These are phyloP conservation scores for Aspergillus chevalieri DNA, from an alignment of 2,329 filamentous ascomycete genomes.

Conservation along the genomic window DNA sequence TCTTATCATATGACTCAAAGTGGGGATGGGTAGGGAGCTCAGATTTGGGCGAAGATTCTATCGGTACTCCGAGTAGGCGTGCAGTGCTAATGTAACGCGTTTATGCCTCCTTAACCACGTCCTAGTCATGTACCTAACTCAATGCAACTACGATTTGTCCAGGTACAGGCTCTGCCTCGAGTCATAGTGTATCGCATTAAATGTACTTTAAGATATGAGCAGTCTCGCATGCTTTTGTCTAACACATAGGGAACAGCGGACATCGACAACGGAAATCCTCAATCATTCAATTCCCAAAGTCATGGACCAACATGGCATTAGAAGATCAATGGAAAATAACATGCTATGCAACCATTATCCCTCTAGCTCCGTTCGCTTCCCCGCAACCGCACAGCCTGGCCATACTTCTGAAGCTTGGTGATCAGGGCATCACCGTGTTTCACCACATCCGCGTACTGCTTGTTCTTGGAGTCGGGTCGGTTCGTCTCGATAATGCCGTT, in stretches of 20 bases:
- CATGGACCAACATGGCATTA: slow-evolving; percentile 1
- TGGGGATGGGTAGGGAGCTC: too few relatives aligned
- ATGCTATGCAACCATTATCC: background rate
- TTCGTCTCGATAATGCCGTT: slow-evolving; percentile 97
- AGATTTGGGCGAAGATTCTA: too few relatives aligned
- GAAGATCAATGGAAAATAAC: slow-evolving; percentile 6
- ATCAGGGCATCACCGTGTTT: slow-evolving; percentile 97
- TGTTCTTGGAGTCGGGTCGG: slow-evolving; percentile 97
- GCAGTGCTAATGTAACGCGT: too few relatives aligned
- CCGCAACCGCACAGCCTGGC: slow-evolving; percentile 86
- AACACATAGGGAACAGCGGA: background rate
- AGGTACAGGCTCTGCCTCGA: too few relatives aligned
- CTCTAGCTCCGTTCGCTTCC: slow-evolving; percentile 81
- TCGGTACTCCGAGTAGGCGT: too few relatives aligned
- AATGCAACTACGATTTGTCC: too few relatives aligned
- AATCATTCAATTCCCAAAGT: background rate
- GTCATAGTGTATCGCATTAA: background rate
- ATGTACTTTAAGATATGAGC: slow-evolving; percentile 3
- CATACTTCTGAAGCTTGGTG: slow-evolving; percentile 98
- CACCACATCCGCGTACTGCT: slow-evolving; percentile 97
- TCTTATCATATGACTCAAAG: too few relatives aligned
- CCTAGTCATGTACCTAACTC: too few relatives aligned
- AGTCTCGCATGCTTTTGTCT: slow-evolving; percentile 10
- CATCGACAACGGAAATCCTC: slow-evolving; percentile 5
- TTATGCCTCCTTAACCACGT: too few relatives aligned